phyloP scores from a whole-genome alignment of 495 filamentous ascomycete species.

The Friedmanniomyces endolithicus region DNA sequence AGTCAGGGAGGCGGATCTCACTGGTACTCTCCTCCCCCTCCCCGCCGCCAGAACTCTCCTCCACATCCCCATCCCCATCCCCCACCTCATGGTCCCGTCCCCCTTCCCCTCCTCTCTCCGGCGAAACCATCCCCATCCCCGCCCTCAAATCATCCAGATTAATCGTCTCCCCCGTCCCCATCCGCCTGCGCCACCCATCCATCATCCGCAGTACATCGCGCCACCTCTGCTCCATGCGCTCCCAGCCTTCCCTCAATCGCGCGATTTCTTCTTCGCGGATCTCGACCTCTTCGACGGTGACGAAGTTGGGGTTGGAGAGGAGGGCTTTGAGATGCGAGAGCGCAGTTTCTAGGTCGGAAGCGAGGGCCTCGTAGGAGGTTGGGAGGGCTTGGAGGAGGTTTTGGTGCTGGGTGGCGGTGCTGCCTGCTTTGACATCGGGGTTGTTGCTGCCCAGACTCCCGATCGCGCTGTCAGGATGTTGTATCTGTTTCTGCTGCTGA shows the following conservation, averaged over 20 bases:
- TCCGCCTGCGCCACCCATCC: slow-evolving; percentile 80
- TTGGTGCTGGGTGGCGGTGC: neutral
- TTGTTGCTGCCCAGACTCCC: slow-evolving; percentile 22
- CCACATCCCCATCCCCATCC: too few species aligned
- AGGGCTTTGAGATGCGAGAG: slow-evolving; percentile 69
- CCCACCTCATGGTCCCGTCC: neutral
- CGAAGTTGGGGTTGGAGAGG: slow-evolving; percentile 89
- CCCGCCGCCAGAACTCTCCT: slow-evolving; percentile 11
- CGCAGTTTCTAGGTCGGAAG: slow-evolving; percentile 56
- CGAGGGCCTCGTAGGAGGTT: slow-evolving; percentile 59
- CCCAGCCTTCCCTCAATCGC: slow-evolving; percentile 68
- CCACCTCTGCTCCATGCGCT: slow-evolving; percentile 85
- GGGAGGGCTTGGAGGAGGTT: slow-evolving; percentile 34
- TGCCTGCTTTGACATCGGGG: slow-evolving; percentile 32
- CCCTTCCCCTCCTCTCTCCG: neutral
- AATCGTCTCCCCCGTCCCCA: slow-evolving; percentile 68
- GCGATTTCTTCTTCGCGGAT: slow-evolving; percentile 81
- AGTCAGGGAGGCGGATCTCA: slow-evolving; percentile 22
- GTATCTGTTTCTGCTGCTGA: too few species aligned
- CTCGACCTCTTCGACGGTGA: slow-evolving; percentile 88
- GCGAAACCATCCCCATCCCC: slow-evolving; percentile 40
- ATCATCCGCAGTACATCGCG: slow-evolving; percentile 79
- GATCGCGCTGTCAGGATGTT: slow-evolving; percentile 11
- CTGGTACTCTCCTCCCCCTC: slow-evolving; percentile 22
- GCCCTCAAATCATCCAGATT: slow-evolving; percentile 72